Conservation (phyloP, 352 stramenopile genomes). For the Pilasporangium apinafurcum region DNA sequence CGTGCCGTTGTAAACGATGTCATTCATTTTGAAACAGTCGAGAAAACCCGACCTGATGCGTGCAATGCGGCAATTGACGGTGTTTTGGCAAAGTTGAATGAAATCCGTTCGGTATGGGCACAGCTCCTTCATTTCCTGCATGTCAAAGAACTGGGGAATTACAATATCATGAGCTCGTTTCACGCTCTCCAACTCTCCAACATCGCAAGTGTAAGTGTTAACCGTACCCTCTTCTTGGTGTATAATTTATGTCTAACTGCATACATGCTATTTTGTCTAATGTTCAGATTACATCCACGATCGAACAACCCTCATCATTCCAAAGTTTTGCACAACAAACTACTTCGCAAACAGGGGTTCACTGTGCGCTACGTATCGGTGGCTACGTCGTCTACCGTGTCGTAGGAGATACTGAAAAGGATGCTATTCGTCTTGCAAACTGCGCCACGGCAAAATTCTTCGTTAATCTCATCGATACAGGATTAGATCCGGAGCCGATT, state of each 20-base stretch:
- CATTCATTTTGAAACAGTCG: slow-evolving; percentile 33
- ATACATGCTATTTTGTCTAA: not conserved
- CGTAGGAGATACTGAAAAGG: slow-evolving; percentile 35
- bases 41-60: slow-evolving; percentile 45
- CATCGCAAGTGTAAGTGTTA: slow-evolving; percentile 47
- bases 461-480: slow-evolving; percentile 62
- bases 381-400: slow-evolving; percentile 42
- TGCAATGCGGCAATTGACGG: slow-evolving; percentile 60
- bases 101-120: slow-evolving; percentile 44
- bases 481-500: slow-evolving; percentile 38
- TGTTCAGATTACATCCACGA: slow-evolving; percentile 28
- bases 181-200: slow-evolving; percentile 53
- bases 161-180: slow-evolving; percentile 51
- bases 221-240: not conserved
- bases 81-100: slow-evolving; percentile 41
- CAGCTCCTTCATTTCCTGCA: slow-evolving; percentile 74
- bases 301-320: slow-evolving; percentile 17
- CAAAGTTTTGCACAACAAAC: slow-evolving; percentile 1
- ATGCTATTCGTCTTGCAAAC: slow-evolving; percentile 40
- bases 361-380: slow-evolving; percentile 34
- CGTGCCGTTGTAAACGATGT: slow-evolving; percentile 60
- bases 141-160: slow-evolving; percentile 39
- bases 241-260: not conserved
- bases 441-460: slow-evolving; percentile 54
- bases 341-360: slow-evolving; percentile 8